Evolutionary conservation across 2,329 filamentous ascomycete species (phyloP), one percentile per base, ranked within the genome.

Genomic region (Diaporthe sp.): DNA sequence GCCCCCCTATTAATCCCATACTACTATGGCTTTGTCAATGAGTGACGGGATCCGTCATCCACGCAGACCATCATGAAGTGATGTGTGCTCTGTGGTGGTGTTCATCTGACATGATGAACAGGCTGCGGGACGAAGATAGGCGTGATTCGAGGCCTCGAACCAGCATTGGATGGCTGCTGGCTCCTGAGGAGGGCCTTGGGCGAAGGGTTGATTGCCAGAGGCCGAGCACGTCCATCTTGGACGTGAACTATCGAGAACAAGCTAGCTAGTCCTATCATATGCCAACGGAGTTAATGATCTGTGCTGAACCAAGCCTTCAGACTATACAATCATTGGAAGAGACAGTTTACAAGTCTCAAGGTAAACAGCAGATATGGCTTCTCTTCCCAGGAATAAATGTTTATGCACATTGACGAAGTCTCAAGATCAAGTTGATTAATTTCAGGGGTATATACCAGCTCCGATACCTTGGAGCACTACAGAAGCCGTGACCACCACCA

Each of bases 361-460:
- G 25, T 15, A 6, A 20, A 17, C 8, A 55, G 25, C 28, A 37
- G 12, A 12, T 22, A 22, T 37, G 9, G 20, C 15, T 37, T 4
- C 17, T n/a, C 31, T 42, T 39, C 37, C 3, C 13, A 0, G 12
- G 12, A 61, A 42, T 13, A 2, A 1, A 3, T 47, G 1, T 22
- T 13, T 4, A 22, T 22, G 17, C 39, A 31, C 42, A 65, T 31
- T 17, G 9, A 28, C 28, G 28, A 49, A 7, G 9, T 0, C 5
- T 51, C n/a, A 42, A 17, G n/a, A 31, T 55, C 20, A 31, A 61
- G 1, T 3, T 72, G 28, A 44, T 42, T 5, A 53, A 31, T 42
- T 60, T 39, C 34, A 63, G 7, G 70, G 71, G 71, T 72, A 72
- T 72, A 63, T 72, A 63, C 42, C n/a, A 63, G 42, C 71, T 31